These are phyloP conservation scores for Exsudoporus frostii DNA, from an alignment of 768 basidiomycete genomes.

Conservation along the genomic window DNA sequence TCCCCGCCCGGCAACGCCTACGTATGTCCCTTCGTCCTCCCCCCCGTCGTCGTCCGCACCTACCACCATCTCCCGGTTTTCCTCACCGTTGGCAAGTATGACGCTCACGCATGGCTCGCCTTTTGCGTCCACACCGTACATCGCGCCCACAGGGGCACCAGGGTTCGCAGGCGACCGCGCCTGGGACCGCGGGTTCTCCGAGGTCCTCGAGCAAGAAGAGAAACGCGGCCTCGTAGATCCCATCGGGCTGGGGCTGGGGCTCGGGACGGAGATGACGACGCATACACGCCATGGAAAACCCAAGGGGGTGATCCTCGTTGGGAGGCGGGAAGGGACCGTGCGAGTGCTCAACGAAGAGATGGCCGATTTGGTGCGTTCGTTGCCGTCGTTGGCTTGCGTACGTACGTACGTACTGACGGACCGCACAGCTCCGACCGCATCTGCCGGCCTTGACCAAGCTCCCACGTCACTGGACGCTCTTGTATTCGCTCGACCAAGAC, in stretches of 20 bases:
- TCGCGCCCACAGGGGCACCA: constrained; percentile 65
- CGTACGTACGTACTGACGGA: not conserved
- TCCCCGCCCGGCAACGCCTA: constrained; percentile 8
- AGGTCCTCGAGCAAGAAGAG: constrained; percentile 42
- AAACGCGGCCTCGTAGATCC: constrained; percentile 36
- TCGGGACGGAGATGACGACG: constrained; percentile 24
- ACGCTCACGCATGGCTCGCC: constrained; percentile 47
- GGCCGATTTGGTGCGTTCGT: constrained; percentile 55
- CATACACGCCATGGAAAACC: constrained; percentile 27
- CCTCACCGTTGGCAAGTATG: constrained; percentile 12
- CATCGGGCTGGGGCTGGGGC: constrained; percentile 43
- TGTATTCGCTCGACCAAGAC: constrained; percentile 93
- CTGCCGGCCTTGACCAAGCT: constrained; percentile 75
- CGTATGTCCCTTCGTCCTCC: constrained; percentile 1
- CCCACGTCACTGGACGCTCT: constrained; percentile 66
- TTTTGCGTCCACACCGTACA: constrained; percentile 44
- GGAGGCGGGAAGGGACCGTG: constrained; percentile 53
- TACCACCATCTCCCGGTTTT: constrained; percentile 9
- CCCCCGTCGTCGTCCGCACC: constrained; percentile 14
- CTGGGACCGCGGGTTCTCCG: constrained; percentile 69
- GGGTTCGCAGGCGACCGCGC: constrained; percentile 65
- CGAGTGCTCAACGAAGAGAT: constrained; percentile 50
- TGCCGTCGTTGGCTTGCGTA: not conserved
- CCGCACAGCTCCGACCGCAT: constrained; percentile 58
- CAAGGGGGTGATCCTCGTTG: constrained; percentile 48